A percentile compares a stretch with the other conserved stretches of the same genome.
Conservation (phyloP, 2,329 filamentous ascomycete genomes). For the Elsinoe arachidis region DNA sequence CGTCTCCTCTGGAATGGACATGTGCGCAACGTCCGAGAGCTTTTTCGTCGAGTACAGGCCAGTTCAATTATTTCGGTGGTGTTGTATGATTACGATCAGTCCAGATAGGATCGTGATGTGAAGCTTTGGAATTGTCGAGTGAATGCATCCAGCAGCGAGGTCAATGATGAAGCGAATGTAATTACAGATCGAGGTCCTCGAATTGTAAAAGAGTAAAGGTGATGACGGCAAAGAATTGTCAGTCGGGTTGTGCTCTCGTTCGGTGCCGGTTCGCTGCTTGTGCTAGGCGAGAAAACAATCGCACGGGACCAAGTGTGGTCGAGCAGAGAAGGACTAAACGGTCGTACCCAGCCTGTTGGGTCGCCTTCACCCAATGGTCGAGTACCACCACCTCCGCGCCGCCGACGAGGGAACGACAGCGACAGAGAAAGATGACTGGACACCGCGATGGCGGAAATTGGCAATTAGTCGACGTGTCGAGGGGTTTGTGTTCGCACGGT, state of each 20-base stretch:
- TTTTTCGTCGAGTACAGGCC: no score
- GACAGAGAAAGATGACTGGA: neutral
- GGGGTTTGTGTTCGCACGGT: neutral
- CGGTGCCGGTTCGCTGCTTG: neutral
- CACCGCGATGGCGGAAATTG: conserved; percentile 2
- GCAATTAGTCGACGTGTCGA: conserved; percentile 9
- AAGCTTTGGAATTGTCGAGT: neutral
- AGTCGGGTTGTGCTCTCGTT: neutral
- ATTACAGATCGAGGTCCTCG: neutral
- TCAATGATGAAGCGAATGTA: neutral
- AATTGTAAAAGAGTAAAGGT: neutral
- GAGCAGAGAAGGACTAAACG: neutral
- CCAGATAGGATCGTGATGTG: neutral
- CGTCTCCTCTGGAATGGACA: conserved; percentile 14
- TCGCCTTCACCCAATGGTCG: neutral
- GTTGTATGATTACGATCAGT: neutral
- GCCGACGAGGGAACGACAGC: neutral
- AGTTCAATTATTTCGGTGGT: no score
- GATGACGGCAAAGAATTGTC: neutral
- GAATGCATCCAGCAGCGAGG: conserved; percentile 1
- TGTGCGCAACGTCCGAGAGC: neutral
- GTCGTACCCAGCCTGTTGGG: conserved; percentile 1
- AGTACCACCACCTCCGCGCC: conserved; percentile 5
- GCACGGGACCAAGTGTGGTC: conserved; percentile 5
- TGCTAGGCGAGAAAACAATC: conserved; percentile 2